Evolutionary conservation across 2,329 filamentous ascomycete genomes (phyloP).

Genomic region (Didymosphaeria variabile): DNA sequence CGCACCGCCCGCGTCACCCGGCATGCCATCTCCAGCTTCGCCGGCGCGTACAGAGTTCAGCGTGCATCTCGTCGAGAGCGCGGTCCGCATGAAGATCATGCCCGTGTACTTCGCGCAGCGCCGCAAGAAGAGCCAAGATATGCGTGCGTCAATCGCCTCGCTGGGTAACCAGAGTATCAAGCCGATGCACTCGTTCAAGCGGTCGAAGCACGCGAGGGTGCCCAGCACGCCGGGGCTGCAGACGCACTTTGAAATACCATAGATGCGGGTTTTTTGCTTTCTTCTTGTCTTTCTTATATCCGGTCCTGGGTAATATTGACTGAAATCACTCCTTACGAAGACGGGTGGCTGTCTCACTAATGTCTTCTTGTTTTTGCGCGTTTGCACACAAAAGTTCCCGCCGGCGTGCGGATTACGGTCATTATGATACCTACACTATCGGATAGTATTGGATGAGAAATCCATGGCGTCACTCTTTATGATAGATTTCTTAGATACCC

Average conservation of each 20-base stretch:
- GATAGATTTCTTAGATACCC: constrained; percentile 6
- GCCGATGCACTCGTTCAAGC: constrained; percentile 13
- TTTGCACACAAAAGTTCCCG: constrained; percentile 3
- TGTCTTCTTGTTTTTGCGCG: not conserved
- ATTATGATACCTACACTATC: not conserved
- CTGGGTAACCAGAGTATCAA: constrained; percentile 4
- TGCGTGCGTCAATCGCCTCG: constrained; percentile 11
- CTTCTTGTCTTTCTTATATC: not conserved
- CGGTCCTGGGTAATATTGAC: not conserved
- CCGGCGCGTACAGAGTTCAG: constrained; percentile 15
- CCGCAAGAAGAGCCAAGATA: constrained; percentile 20
- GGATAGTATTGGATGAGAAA: not conserved
- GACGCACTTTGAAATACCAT: constrained; percentile 8
- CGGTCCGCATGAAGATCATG: constrained; percentile 18
- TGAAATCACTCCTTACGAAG: not conserved
- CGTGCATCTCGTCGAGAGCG: constrained; percentile 16
- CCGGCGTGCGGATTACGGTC: constrained; percentile 10
- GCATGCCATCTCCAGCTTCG: constrained; percentile 8
- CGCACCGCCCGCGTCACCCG: not conserved
- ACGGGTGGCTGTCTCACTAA: constrained; percentile 6
- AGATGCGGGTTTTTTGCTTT: not conserved
- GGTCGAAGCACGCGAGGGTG: constrained; percentile 4
- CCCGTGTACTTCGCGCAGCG: constrained; percentile 23
- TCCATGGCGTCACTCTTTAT: constrained; percentile 10
- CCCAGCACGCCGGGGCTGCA: constrained; percentile 1